These are phyloP conservation scores for Cryptosporidium meleagridis DNA, from an alignment of 169 alveolate species.

Conservation along the genomic window DNA sequence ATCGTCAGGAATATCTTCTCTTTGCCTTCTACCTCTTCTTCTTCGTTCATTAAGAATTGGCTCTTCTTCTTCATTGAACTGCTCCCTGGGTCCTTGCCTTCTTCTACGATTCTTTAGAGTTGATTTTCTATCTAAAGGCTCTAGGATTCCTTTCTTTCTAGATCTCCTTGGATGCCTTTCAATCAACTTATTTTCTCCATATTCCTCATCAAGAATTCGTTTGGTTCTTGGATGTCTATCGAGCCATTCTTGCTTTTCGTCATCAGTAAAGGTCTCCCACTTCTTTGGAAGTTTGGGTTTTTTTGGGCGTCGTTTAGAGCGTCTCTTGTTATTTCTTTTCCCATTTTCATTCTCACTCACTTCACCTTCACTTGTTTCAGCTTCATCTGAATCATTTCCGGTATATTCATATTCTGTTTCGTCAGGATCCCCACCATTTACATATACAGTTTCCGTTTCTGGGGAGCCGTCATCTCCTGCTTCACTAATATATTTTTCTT, in stretches of 20 bases:
- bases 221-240: conserved; percentile 7
- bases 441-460: not conserved
- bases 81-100: not conserved
- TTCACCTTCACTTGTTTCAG: not conserved
- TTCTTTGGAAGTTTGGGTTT: conserved; percentile 12
- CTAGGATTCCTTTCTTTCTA: not conserved
- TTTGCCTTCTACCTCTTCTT: conserved; percentile 13
- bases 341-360: not conserved
- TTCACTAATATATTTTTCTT: not conserved
- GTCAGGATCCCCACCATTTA: conserved; percentile 4
- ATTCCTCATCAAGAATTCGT: not conserved
- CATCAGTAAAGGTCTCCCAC: conserved; percentile 29
- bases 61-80: not conserved
- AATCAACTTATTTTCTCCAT: not conserved
- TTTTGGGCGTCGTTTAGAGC: not conserved
- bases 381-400: conserved; percentile 10
- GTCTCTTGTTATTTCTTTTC: not conserved
- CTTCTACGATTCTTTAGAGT: not conserved
- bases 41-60: not conserved
- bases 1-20: not conserved
- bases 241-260: conserved; percentile 45
- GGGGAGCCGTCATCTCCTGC: not conserved
- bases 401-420: conserved; percentile 27
- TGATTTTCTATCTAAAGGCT: not conserved
- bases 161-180: conserved; percentile 5